These are phyloP conservation scores for Penstemon newberryi DNA, from an alignment of 257 asterid species.

Conservation along the genomic window DNA sequence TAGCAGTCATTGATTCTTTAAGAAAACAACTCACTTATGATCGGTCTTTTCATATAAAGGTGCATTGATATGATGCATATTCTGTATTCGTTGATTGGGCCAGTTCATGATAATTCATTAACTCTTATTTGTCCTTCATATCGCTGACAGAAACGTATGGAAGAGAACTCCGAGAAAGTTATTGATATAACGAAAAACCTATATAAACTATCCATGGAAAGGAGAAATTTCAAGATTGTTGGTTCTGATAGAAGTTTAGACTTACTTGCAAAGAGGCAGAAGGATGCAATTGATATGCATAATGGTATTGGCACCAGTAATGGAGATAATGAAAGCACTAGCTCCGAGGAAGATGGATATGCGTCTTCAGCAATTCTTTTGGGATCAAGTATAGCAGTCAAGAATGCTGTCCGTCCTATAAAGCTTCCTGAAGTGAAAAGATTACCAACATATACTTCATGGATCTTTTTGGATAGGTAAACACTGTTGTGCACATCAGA, in stretches of 20 bases:
- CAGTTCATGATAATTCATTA: conserved; percentile 24
- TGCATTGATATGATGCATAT: conserved; percentile 31
- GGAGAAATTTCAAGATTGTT: conserved; percentile 46
- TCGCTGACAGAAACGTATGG: conserved; percentile 58
- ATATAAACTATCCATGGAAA: conserved; percentile 57
- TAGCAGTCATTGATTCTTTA: conserved; percentile 52
- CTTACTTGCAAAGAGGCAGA: conserved; percentile 82
- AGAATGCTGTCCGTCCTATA: conserved; percentile 85
- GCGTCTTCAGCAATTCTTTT: conserved; percentile 80
- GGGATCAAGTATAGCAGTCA: conserved; percentile 88
- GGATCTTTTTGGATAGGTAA: conserved; percentile 88
- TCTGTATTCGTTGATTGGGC: conserved; percentile 25
- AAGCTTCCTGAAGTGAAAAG: conserved; percentile 71
- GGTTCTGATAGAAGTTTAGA: conserved; percentile 52
- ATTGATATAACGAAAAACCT: conserved; percentile 53
- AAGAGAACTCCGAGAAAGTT: conserved; percentile 65
- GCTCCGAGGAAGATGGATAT: conserved; percentile 78
- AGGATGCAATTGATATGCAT: conserved; percentile 81
- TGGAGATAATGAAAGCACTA: conserved; percentile 64
- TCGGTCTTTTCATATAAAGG: conserved; percentile 68
- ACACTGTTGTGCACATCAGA: conserved; percentile 25
- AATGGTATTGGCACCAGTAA: conserved; percentile 64
- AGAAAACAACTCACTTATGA: conserved; percentile 57
- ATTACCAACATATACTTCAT: conserved; percentile 79
- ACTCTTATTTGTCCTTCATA: conserved; percentile 29